Base-by-base conservation (phyloP, 768 basidiomycete genomes). In the Russula brevipes region DNA sequence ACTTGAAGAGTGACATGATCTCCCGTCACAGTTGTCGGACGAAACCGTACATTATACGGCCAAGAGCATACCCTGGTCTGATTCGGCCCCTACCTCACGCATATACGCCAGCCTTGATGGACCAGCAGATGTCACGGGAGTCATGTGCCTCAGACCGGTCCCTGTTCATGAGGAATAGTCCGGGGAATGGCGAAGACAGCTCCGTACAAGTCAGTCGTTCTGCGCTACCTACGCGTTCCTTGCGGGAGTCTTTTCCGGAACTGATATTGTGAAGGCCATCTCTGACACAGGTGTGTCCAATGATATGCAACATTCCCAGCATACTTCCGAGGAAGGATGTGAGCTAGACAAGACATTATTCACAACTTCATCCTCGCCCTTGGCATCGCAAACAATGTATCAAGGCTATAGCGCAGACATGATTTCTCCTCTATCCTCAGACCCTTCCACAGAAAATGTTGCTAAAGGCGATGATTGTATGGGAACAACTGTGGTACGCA, bases 71-170 rank as follows among this genome's bases (percentile, higher is more conserved):
- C 16, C 12, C 54, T 53, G 31, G n/a, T 11, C 24, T 7, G 19
- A 51, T 52, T 52, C 49, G 11, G 6, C 35, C 30, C 24, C 39
- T 41, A 5, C 36, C 36, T 19, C 33, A n/a, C 59, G 54, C 64
- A 63, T 65, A 65, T 65, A 63, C 31, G 44, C 57, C 2, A 30
- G 38, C 5, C 1, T 17, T 44, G 41, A 3, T 8, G 33, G 19
- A 41, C 17, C 14, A 38, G 5, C 38, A 24, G 46, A 63, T 63
- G 57, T 63, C 39, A 35, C 14, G 17, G 10, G 17, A 11, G 24
- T n/a, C 44, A 36, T 42, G 14, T 49, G 33, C 38, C 36, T 17
- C 16, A 10, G 52, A 59, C 10, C 52, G 42, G 24, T 7, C 31
- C 45, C 17, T 41, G 6, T 31, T 45, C 36, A 39, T 42, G 9